Evolutionary conservation across 768 basidiomycete species (phyloP), one percentile per base, ranked within the genome.

Genomic region (Chalciporus piperatus): DNA sequence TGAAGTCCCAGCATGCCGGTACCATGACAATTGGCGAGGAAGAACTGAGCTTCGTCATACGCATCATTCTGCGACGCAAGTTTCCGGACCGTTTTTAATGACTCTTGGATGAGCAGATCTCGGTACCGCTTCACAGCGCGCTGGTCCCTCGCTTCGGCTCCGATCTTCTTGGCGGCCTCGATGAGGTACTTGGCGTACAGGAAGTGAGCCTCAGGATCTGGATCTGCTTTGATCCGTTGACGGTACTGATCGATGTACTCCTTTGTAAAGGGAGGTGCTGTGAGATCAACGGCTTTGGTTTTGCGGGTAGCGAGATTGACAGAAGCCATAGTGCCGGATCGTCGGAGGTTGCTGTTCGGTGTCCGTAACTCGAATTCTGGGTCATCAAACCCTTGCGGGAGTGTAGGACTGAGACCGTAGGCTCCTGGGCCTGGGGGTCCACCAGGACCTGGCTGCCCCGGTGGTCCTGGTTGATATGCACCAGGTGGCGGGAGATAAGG

Each of bases 201-300:
- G 69, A 98, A 98, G 67, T 98, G 97, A 22, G 95, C 92, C 69
- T 98, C 97, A 1, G 96, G 96, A 67, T 99, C 97, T 2, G 95
- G 95, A 70, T 99, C 97, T 25, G 83, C 87, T 71, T 98, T 98
- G 74, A 99, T 97, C 47, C 97, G 85, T 50, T 89, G 87, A 17
- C 97, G 90, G 72, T 99, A 99, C 66, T 97, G 88, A 65, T 99
- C 97, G 59, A 99, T 94, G 65, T 95, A 97, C 61, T 94, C 87
- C 66, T 93, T 95, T 16, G 93, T 97, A 68, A 85, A 95, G 2
- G 95, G 95, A 20, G 91, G 91, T 0, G 87, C 80, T 35, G 76
- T 82, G 51, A 92, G 74, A 66, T 93, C 91, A 41, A 92, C 81
- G 3, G 91, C 91, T 67, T 91, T 92, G 52, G 80, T 83, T 70